phyloP scores from a whole-genome alignment of 2,329 filamentous ascomycete genomes.

The Neoscytalidium dimidiatum region DNA sequence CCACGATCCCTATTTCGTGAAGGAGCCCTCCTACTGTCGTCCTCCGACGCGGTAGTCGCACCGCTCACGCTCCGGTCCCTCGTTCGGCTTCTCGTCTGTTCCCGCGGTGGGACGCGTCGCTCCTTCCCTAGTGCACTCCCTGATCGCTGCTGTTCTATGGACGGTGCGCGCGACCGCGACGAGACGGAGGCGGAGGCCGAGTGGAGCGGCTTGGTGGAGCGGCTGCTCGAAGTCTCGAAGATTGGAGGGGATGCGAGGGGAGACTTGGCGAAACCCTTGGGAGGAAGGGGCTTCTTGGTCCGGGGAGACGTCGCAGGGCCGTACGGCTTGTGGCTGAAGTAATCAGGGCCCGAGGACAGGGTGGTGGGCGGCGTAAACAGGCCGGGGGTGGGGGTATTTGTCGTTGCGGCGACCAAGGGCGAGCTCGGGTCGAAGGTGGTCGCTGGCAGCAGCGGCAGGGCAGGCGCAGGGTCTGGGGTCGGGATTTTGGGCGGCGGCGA shows the following conservation, averaged over 20 bases:
- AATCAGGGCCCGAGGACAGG: conserved; percentile 33
- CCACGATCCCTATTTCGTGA: conserved; percentile 44
- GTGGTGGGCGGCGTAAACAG: conserved; percentile 34
- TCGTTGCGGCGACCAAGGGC: conserved; percentile 32
- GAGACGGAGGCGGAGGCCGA: conserved; percentile 7
- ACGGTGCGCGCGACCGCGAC: conserved; percentile 2
- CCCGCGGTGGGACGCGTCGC: neutral
- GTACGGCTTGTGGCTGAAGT: conserved; percentile 35
- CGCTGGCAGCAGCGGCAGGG: conserved; percentile 35
- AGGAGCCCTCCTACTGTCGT: conserved; percentile 19
- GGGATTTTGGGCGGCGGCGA: conserved; percentile 35
- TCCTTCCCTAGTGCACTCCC: conserved; percentile 9
- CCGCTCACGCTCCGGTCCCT: conserved; percentile 21
- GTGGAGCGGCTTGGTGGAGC: conserved; percentile 2
- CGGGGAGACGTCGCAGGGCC: conserved; percentile 33
- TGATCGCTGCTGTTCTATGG: conserved; percentile 10
- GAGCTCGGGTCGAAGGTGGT: conserved; percentile 39
- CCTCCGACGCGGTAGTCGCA: conserved; percentile 12
- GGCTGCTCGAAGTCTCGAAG: conserved; percentile 11
- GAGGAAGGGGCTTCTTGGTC: conserved; percentile 18
- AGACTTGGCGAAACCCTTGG: conserved; percentile 28
- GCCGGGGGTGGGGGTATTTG: conserved; percentile 14
- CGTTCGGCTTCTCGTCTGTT: neutral
- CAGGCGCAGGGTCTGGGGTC: conserved; percentile 35
- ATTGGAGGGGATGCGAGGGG: conserved; percentile 38